phyloP scores from a whole-genome alignment of 73 alveolate species.

The Tetrahymena malaccensis region DNA sequence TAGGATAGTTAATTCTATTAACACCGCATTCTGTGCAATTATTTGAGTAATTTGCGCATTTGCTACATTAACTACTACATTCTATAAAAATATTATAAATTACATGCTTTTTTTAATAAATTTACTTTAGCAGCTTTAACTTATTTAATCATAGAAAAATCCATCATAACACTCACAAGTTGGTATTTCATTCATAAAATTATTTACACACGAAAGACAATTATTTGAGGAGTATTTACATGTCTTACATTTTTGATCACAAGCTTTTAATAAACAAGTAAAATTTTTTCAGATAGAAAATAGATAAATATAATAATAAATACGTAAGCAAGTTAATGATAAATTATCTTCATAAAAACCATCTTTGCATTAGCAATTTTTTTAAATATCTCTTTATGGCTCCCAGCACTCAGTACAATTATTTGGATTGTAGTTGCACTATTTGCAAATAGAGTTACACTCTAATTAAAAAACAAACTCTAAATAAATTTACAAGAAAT shows the following conservation, averaged over 20 bases:
- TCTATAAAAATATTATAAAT: not conserved
- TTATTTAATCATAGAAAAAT: not conserved
- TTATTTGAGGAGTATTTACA: not conserved
- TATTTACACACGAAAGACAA: not conserved
- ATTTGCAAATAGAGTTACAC: not conserved
- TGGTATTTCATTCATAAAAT: not conserved
- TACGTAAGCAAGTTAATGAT: not conserved
- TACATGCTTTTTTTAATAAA: not conserved
- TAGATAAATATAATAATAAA: not conserved
- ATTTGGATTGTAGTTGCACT: not conserved
- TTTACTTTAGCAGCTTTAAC: not conserved
- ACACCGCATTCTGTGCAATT: not conserved
- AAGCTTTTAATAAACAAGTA: not conserved
- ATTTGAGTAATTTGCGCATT: not conserved
- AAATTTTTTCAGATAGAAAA: not conserved
- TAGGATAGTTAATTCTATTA: not conserved
- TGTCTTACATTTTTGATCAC: not conserved
- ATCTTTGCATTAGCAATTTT: not conserved
- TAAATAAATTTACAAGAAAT: not conserved
- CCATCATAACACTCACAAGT: not conserved
- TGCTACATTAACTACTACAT: not conserved
- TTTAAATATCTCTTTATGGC: not conserved
- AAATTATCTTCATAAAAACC: not conserved
- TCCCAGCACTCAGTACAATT: not conserved
- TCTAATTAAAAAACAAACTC: not conserved